phyloP scores from a whole-genome alignment of 805 yeast species.

The Schwanniomyces occidentalis region DNA sequence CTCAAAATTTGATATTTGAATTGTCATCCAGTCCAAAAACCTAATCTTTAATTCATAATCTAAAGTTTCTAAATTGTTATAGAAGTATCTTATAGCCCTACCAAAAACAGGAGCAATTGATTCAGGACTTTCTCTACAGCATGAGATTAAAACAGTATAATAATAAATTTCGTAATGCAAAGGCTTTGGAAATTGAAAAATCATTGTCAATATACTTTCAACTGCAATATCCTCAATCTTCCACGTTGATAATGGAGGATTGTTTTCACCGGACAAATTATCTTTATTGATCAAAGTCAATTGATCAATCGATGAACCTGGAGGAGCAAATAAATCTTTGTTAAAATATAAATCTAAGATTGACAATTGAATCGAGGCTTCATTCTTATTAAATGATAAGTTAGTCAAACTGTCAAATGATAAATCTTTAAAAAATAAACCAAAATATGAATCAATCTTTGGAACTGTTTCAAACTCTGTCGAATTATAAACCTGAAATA shows the following conservation, averaged over 20 bases:
- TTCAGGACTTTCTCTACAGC: slow-evolving; percentile 70
- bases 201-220: slow-evolving; percentile 75
- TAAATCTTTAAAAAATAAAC: slow-evolving; percentile 70
- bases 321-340: slow-evolving; percentile 48
- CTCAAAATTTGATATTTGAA: slow-evolving; percentile 89
- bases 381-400: slow-evolving; percentile 85
- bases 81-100: slow-evolving; percentile 82
- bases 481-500: slow-evolving; percentile 60
- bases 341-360: slow-evolving; percentile 72
- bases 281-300: slow-evolving; percentile 46
- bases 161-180: slow-evolving; percentile 74
- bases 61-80: slow-evolving; percentile 59
- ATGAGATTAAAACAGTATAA: slow-evolving; percentile 80
- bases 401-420: slow-evolving; percentile 72
- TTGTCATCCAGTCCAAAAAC: slow-evolving; percentile 86
- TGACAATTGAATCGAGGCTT: slow-evolving; percentile 80
- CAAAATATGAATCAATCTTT: slow-evolving; percentile 34
- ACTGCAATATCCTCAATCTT: slow-evolving; percentile 89
- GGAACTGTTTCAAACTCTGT: slow-evolving; percentile 64
- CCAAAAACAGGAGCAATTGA: slow-evolving; percentile 95
- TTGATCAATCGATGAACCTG: slow-evolving; percentile 78
- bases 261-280: slow-evolving; percentile 40
- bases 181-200: slow-evolving; percentile 71
- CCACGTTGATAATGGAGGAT: slow-evolving; percentile 65
- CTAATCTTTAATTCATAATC: slow-evolving; percentile 77